A percentile compares a stretch with the other conserved stretches of the same genome.
Evolutionary conservation across 1,284 basidiomycete genomes (phyloP).

Genomic region (Malassezia sp.): DNA sequence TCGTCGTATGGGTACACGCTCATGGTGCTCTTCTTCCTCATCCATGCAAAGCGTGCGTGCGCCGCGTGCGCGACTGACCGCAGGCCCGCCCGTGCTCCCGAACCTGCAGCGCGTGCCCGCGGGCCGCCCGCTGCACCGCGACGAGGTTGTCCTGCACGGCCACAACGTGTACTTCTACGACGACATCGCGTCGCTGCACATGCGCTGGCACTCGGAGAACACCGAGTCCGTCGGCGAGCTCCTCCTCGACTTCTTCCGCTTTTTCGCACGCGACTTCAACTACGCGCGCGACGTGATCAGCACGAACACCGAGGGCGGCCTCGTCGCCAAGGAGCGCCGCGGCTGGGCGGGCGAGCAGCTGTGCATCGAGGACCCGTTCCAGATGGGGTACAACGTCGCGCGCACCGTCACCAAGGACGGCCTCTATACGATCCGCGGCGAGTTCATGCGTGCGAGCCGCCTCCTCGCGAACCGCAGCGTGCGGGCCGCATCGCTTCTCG

Average conservation of each 20-base stretch:
- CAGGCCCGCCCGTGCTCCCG: slow-evolving; percentile 40
- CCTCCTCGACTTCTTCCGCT: slow-evolving; percentile 95
- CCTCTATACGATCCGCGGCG: slow-evolving; percentile 88
- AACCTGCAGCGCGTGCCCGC: slow-evolving; percentile 48
- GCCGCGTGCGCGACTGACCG: too few relatives aligned
- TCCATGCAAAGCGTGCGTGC: slow-evolving; percentile 90
- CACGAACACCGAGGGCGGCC: slow-evolving; percentile 63
- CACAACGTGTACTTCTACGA: slow-evolving; percentile 72
- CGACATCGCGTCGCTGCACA: slow-evolving; percentile 79
- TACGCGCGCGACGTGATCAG: slow-evolving; percentile 86
- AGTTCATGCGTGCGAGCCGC: slow-evolving; percentile 90
- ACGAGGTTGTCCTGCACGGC: slow-evolving; percentile 63
- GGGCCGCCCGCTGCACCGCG: slow-evolving; percentile 44
- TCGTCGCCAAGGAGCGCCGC: slow-evolving; percentile 77
- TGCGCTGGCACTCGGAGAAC: slow-evolving; percentile 87
- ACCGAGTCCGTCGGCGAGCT: slow-evolving; percentile 84
- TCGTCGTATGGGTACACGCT: slow-evolving; percentile 96
- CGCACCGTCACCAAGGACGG: slow-evolving; percentile 94
- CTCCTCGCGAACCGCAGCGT: slow-evolving; percentile 36
- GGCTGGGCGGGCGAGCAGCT: slow-evolving; percentile 73
- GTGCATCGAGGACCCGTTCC: slow-evolving; percentile 74
- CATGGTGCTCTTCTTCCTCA: slow-evolving; percentile 90
- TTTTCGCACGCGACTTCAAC: slow-evolving; percentile 82
- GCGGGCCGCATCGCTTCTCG: slow-evolving; percentile 31
- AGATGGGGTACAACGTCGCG: slow-evolving; percentile 85